A percentile compares a stretch with the other conserved stretches of the same genome.
Conservation (phyloP, 2,329 filamentous ascomycete genomes). For the Paraphoma chrysanthemicola region DNA sequence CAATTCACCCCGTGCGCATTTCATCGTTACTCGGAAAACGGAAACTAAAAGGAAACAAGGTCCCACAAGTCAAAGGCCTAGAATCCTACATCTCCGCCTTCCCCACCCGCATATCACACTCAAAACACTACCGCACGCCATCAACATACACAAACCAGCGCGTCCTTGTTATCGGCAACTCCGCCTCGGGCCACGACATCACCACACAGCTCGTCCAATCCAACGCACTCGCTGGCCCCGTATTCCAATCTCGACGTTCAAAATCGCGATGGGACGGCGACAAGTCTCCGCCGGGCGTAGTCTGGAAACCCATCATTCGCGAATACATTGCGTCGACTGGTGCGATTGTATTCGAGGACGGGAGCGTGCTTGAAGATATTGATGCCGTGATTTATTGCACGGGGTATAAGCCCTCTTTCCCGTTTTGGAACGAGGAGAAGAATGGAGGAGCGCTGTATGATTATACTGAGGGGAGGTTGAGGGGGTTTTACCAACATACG, state of each 20-base stretch:
- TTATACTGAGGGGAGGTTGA: constrained; percentile 55
- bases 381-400: constrained; percentile 43
- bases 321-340: constrained; percentile 44
- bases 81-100: constrained; percentile 64
- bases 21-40: too few species aligned
- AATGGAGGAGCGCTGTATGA: constrained; percentile 58
- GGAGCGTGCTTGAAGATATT: constrained; percentile 25
- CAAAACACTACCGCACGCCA: constrained; percentile 43
- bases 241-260: constrained; percentile 62
- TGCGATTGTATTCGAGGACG: constrained; percentile 35
- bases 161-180: constrained; percentile 39
- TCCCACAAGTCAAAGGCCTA: constrained; percentile 57
- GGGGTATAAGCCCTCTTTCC: constrained; percentile 53
- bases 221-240: constrained; percentile 47
- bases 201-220: constrained; percentile 28
- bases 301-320: constrained; percentile 62
- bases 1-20: too few species aligned
- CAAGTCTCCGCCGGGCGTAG: constrained; percentile 55
- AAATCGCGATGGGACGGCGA: constrained; percentile 60
- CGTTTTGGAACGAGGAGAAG: constrained; percentile 57
- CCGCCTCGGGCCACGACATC: constrained; percentile 42
- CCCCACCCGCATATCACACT: constrained; percentile 53
- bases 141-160: constrained; percentile 16
- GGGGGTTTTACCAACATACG: constrained; percentile 50
- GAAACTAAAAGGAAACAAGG: constrained; percentile 30